A percentile compares a stretch with the other conserved stretches of the same genome.
Evolutionary conservation across 1,139 yeast species (phyloP).

Genomic region (Sugiyamaella xylanicola): DNA sequence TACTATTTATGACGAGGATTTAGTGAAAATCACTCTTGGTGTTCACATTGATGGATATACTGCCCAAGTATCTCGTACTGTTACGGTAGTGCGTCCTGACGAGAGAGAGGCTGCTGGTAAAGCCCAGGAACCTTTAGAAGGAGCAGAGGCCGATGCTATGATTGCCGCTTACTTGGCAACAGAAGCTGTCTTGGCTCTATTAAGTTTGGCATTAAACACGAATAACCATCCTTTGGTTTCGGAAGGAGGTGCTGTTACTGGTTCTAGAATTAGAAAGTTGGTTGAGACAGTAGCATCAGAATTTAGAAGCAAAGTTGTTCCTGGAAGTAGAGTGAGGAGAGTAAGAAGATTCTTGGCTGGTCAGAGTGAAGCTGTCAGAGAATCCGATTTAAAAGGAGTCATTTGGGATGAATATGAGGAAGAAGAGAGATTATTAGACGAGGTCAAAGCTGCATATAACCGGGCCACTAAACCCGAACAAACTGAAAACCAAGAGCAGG

Average conservation of each 20-base stretch:
- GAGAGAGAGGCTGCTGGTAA: constrained; percentile 30
- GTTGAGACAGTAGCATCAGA: constrained; percentile 82
- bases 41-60: constrained; percentile 96
- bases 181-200: constrained; percentile 73
- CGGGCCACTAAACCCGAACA: constrained; percentile 1
- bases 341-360: constrained; percentile 93
- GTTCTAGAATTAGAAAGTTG: constrained; percentile 65
- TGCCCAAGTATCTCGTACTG: constrained; percentile 78
- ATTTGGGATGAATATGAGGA: constrained; percentile 87
- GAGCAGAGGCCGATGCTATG: constrained; percentile 83
- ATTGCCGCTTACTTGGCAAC: constrained; percentile 88
- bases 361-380: constrained; percentile 89
- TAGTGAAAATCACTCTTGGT: constrained; percentile 80
- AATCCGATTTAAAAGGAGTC: constrained; percentile 89
- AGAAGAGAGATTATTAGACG: constrained; percentile 57
- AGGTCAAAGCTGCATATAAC: constrained; percentile 26
- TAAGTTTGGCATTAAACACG: constrained; percentile 74
- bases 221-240: constrained; percentile 49
- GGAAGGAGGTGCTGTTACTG: constrained; percentile 52
- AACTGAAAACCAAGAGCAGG: constrained; percentile 1
- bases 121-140: constrained; percentile 61
- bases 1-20: constrained; percentile 67
- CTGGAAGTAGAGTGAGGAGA: constrained; percentile 90
- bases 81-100: constrained; percentile 67
- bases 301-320: constrained; percentile 81